Conservation (phyloP, 148 eudicot species). For the Cornus controversa region DNA sequence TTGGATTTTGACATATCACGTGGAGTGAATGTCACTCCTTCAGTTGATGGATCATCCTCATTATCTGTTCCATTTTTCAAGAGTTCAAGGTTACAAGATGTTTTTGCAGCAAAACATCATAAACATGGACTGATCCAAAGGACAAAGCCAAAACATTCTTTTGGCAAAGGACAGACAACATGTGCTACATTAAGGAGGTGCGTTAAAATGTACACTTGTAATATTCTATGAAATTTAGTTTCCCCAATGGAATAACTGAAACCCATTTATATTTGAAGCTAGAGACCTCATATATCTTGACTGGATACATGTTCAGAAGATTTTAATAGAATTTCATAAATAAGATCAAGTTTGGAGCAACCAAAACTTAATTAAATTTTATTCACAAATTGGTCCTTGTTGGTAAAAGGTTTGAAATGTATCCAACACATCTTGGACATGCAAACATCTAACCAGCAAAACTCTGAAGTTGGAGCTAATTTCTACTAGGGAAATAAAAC, state of each 20-base stretch:
- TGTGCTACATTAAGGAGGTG: not conserved
- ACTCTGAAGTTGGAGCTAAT: no score
- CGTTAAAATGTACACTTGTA: not conserved
- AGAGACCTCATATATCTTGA: not conserved
- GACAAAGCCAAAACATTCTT: not conserved
- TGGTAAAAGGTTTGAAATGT: not conserved
- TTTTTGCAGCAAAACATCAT: slow-evolving; percentile 6
- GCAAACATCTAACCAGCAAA: no score
- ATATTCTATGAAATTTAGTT: not conserved
- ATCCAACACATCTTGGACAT: no score
- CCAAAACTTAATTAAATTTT: not conserved
- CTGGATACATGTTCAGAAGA: not conserved
- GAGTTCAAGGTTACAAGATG: slow-evolving; percentile 1
- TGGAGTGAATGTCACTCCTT: slow-evolving; percentile 8
- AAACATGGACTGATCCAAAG: not conserved
- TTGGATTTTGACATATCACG: slow-evolving; percentile 18
- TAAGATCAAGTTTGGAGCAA: not conserved
- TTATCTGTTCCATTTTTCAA: slow-evolving; percentile 35
- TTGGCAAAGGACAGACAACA: not conserved
- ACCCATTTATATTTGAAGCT: not conserved
- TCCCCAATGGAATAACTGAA: not conserved
- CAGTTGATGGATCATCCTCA: slow-evolving; percentile 35
- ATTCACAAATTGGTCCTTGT: not conserved
- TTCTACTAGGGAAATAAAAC: no score
- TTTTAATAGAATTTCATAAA: not conserved